Evolutionary conservation across 352 stramenopile species (phyloP).

Genomic region (Pythium coloratum): DNA sequence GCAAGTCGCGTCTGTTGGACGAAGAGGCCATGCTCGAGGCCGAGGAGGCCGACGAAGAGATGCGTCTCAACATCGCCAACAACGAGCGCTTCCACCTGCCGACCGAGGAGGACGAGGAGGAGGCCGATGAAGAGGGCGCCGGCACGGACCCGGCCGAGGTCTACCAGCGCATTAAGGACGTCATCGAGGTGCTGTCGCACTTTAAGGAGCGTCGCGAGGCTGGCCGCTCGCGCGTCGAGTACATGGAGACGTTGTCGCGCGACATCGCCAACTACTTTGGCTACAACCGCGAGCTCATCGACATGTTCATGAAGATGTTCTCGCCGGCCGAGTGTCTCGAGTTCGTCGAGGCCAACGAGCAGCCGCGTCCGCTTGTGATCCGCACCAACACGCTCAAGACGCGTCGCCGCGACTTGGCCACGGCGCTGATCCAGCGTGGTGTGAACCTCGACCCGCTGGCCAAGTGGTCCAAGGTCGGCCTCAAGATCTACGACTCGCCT

Average conservation of each 20-base stretch:
- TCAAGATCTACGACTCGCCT: conserved; percentile 98
- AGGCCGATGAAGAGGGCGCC: conserved; percentile 50
- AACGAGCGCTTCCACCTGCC: conserved; percentile 84
- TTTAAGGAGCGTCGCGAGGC: conserved; percentile 94
- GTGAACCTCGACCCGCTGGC: conserved; percentile 98
- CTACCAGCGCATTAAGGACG: conserved; percentile 94
- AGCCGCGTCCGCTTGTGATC: conserved; percentile 97
- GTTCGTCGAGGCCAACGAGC: conserved; percentile 99
- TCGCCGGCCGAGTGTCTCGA: conserved; percentile 97
- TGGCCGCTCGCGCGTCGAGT: conserved; percentile 93
- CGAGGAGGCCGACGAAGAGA: conserved; percentile 79
- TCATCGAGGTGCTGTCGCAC: conserved; percentile 92
- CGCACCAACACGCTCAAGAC: conserved; percentile 99
- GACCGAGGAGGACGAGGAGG: conserved; percentile 74
- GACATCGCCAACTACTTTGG: conserved; percentile 98
- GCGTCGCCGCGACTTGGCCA: conserved; percentile 96
- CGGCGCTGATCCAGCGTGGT: conserved; percentile 98
- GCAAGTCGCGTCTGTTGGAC: conserved; percentile 80
- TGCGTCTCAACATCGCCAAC: conserved; percentile 85
- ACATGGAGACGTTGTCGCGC: conserved; percentile 90
- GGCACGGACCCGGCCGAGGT: conserved; percentile 81
- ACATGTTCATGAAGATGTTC: conserved; percentile 98
- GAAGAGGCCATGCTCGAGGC: conserved; percentile 71
- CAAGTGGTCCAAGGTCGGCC: conserved; percentile 98
- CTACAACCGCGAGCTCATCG: conserved; percentile 98